Conservation (phyloP, 2,329 filamentous ascomycete species). For the Colletotrichum theobromicola region DNA sequence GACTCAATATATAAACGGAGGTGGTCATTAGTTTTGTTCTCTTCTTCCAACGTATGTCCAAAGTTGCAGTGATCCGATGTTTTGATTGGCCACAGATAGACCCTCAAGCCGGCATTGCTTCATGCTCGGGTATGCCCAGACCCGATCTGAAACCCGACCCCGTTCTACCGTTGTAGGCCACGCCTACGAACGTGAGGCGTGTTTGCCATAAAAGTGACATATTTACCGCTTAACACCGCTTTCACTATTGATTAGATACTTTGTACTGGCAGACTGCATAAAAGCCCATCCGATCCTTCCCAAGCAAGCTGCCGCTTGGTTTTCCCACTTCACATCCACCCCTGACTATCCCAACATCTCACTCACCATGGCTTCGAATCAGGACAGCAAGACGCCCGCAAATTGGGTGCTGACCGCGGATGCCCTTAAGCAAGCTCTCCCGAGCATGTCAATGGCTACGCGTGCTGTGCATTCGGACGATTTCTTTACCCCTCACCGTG, state of each 20-base stretch:
- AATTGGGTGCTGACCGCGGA: not conserved
- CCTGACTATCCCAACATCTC: not conserved
- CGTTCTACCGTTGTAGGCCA: not conserved
- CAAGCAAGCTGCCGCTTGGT: not conserved
- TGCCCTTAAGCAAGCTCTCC: not conserved
- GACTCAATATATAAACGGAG: not conserved
- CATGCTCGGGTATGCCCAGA: not conserved
- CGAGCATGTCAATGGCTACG: not conserved
- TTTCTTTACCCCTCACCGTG: not conserved
- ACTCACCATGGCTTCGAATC: not conserved
- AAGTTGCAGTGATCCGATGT: not conserved
- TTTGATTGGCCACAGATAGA: not conserved
- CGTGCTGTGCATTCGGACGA: not conserved
- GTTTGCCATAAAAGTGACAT: not conserved
- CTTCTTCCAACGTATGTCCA: not conserved
- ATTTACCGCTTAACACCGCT: fast-evolving
- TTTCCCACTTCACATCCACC: not conserved
- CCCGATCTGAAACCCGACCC: not conserved
- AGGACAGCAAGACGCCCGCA: not conserved
- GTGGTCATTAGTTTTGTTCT: not conserved
- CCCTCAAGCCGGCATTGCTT: not conserved
- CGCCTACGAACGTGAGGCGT: not conserved
- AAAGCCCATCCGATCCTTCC: not conserved
- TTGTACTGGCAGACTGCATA: not conserved
- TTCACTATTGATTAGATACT: fast-evolving